phyloP scores from a whole-genome alignment of 2,329 filamentous ascomycete species.

The Ophiobolus disseminans region DNA sequence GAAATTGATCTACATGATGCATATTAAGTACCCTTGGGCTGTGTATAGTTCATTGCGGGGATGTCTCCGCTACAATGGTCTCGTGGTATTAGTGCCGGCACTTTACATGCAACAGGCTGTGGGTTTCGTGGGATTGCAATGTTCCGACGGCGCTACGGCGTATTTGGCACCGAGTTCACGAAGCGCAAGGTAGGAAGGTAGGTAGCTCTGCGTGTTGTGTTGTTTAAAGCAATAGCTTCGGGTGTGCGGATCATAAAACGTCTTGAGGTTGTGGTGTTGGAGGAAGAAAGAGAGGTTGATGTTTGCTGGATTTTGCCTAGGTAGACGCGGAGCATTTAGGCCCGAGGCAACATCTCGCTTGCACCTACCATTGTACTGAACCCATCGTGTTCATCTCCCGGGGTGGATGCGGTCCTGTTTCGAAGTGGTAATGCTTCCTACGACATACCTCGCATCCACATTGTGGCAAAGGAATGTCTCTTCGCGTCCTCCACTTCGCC shows the following conservation, averaged over 20 bases:
- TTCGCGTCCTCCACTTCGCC: too few relatives aligned
- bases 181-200: too few relatives aligned
- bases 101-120: background rate
- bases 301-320: background rate
- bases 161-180: background rate
- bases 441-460: too few relatives aligned
- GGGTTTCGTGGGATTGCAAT: conserved; percentile 2
- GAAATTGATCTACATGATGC: conserved; percentile 5
- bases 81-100: conserved; percentile 1
- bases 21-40: conserved; percentile 7
- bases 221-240: too few relatives aligned
- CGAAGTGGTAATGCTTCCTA: too few relatives aligned
- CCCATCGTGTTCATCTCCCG: too few relatives aligned
- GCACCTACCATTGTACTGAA: too few relatives aligned
- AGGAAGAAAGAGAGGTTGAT: background rate
- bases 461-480: too few relatives aligned
- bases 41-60: background rate
- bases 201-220: too few relatives aligned
- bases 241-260: background rate
- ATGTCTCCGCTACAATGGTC: background rate
- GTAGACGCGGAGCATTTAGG: too few relatives aligned
- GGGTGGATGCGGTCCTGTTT: too few relatives aligned
- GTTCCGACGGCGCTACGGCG: background rate
- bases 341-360: too few relatives aligned
- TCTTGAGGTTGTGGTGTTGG: background rate